A percentile compares a stretch with the other conserved stretches of the same genome.
These are phyloP conservation scores for Hanseniaspora guilliermondii DNA, from an alignment of 805 yeast genomes.

Conservation along the genomic window DNA sequence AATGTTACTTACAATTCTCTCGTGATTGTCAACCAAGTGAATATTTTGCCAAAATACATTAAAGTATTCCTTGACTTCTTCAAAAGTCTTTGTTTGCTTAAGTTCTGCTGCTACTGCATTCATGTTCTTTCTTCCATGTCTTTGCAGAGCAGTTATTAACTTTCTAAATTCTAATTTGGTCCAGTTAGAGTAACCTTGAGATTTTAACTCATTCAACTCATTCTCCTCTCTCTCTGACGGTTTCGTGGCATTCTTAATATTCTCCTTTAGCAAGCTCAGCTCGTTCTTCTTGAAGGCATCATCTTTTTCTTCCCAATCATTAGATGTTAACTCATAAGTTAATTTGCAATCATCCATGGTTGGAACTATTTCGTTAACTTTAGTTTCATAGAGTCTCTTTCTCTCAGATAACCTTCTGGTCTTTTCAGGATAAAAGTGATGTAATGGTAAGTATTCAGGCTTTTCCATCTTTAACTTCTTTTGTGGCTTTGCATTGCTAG, in stretches of 20 bases:
- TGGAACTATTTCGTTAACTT: constrained; percentile 56
- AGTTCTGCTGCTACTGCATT: constrained; percentile 63
- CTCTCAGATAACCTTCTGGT: constrained; percentile 63
- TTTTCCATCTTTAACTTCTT: constrained; percentile 74
- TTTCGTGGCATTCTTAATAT: constrained; percentile 60
- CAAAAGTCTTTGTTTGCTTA: constrained; percentile 59
- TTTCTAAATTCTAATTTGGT: constrained; percentile 76
- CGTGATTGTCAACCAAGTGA: constrained; percentile 77
- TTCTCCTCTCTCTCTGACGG: constrained; percentile 61
- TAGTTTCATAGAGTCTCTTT: constrained; percentile 66
- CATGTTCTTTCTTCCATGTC: constrained; percentile 69
- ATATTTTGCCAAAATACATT: constrained; percentile 70
- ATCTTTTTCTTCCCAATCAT: constrained; percentile 31
- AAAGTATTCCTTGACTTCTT: constrained; percentile 69
- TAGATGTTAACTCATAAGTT: constrained; percentile 19
- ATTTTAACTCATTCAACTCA: constrained; percentile 38
- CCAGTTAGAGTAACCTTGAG: constrained; percentile 72
- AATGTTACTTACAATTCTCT: constrained; percentile 64
- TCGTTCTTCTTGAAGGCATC: constrained; percentile 47
- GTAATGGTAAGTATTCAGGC: constrained; percentile 71
- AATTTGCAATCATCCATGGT: constrained; percentile 42
- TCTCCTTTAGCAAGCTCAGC: background rate
- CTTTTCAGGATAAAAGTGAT: constrained; percentile 78
- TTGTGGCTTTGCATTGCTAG: constrained; percentile 30
- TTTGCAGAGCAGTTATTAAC: constrained; percentile 59